Percentiles rank a stretch among this genome's conserved stretches.
phyloP scores from a whole-genome alignment of 1,284 basidiomycete genomes.

The Ceratobasidium sp. region DNA sequence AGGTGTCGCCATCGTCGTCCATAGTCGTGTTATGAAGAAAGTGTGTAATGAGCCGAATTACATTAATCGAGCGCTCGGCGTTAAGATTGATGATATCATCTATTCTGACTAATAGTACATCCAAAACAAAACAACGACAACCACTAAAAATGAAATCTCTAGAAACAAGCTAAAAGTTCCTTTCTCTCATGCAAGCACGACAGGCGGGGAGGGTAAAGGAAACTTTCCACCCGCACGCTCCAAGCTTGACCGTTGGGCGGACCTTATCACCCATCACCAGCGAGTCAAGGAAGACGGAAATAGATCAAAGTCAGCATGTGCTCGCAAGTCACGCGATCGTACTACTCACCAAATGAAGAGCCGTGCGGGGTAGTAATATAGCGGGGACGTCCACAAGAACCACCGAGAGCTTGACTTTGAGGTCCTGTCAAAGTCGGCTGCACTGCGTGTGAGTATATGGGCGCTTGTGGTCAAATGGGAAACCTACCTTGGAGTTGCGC shows the following conservation, averaged over 20 bases:
- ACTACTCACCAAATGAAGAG: constrained; percentile 53
- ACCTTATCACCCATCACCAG: constrained; percentile 25
- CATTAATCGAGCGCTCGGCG: constrained; percentile 14
- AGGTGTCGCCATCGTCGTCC: constrained; percentile 39
- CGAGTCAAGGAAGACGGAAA: constrained; percentile 25
- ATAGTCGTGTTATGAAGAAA: constrained; percentile 40
- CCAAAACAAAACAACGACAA: background rate
- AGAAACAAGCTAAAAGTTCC: too few relatives aligned
- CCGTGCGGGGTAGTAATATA: constrained; percentile 70
- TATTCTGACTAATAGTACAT: constrained; percentile 33
- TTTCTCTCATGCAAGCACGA: too few relatives aligned
- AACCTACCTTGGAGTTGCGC: constrained; percentile 72
- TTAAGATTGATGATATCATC: constrained; percentile 40
- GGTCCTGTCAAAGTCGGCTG: constrained; percentile 46
- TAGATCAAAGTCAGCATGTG: constrained; percentile 17
- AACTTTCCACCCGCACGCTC: constrained; percentile 44
- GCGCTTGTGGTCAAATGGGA: constrained; percentile 28
- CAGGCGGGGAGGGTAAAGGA: constrained; percentile 7
- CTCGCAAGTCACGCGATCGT: background rate
- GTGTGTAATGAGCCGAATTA: constrained; percentile 23
- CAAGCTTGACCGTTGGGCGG: constrained; percentile 28
- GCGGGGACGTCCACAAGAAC: constrained; percentile 80
- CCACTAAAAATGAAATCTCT: too few relatives aligned
- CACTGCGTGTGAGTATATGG: constrained; percentile 1
- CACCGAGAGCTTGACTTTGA: constrained; percentile 58